Conservation (phyloP, 495 filamentous ascomycete species). For the Venustampulla echinocandica region DNA sequence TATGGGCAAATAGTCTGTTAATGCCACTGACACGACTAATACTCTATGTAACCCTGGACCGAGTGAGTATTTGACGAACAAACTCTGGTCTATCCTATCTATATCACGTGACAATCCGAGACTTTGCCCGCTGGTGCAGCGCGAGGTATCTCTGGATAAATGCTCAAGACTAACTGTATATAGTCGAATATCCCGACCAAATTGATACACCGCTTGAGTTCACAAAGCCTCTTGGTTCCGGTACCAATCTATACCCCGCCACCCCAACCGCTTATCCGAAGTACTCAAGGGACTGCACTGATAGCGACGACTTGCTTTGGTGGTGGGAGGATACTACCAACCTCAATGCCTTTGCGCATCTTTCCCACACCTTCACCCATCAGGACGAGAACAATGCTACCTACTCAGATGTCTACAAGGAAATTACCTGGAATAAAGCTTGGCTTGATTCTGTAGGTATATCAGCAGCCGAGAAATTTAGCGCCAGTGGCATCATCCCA, state of each 20-base stretch:
- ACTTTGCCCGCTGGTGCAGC: not conserved
- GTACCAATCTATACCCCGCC: slow-evolving; percentile 43
- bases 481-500: slow-evolving; percentile 47
- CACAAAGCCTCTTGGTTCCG: slow-evolving; percentile 48
- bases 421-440: slow-evolving; percentile 50
- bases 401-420: slow-evolving; percentile 43
- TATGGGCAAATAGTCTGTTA: not conserved
- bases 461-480: slow-evolving; percentile 32
- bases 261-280: slow-evolving; percentile 38
- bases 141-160: not conserved
- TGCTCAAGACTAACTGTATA: not conserved
- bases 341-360: slow-evolving; percentile 40
- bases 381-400: slow-evolving; percentile 52
- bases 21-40: not conserved
- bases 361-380: slow-evolving; percentile 58
- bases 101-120: not conserved
- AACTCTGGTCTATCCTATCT: not conserved
- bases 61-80: not conserved
- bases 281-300: slow-evolving; percentile 40
- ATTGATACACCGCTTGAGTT: slow-evolving; percentile 46
- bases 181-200: slow-evolving; percentile 22
- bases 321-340: slow-evolving; percentile 43
- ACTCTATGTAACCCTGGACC: not conserved
- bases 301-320: slow-evolving; percentile 37
- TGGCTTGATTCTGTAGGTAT: slow-evolving; percentile 46